Evolutionary conservation across 2,329 filamentous ascomycete species (phyloP).

Genomic region (Penicillium paneum): DNA sequence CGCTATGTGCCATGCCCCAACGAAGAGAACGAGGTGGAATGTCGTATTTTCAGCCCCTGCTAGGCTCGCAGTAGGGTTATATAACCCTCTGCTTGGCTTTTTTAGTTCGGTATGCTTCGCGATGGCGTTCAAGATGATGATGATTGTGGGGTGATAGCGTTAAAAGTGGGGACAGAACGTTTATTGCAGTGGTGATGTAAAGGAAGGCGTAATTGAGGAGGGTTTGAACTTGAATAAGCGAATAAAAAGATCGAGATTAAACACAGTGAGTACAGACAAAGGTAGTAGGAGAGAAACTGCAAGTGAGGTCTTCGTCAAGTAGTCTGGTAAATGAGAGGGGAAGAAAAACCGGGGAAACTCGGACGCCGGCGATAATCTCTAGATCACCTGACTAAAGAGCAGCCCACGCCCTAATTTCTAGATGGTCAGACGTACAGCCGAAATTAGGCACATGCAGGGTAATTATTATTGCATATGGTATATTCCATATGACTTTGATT

Average conservation of each 20-base stretch:
- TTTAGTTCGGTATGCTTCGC: constrained; percentile 8
- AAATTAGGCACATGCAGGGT: background rate
- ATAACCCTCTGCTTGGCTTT: constrained; percentile 18
- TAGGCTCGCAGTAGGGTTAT: constrained; percentile 21
- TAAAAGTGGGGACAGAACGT: constrained; percentile 16
- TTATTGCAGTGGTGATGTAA: background rate
- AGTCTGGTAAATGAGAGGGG: constrained; percentile 4
- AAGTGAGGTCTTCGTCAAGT: constrained; percentile 18
- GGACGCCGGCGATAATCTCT: constrained; percentile 9
- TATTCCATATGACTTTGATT: background rate
- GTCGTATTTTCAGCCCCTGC: constrained; percentile 13
- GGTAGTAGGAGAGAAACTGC: constrained; percentile 8
- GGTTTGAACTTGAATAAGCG: background rate
- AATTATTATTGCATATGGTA: background rate
- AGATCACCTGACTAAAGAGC: constrained; percentile 6
- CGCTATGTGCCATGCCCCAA: constrained; percentile 40
- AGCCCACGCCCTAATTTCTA: constrained; percentile 11
- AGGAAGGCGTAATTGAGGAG: background rate
- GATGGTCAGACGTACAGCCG: background rate
- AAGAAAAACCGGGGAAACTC: constrained; percentile 8
- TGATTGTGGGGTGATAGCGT: constrained; percentile 24
- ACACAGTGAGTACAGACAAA: constrained; percentile 3
- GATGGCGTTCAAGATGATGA: constrained; percentile 11
- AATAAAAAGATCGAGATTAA: background rate
- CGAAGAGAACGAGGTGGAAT: constrained; percentile 18